Evolutionary conservation across 352 stramenopile genomes (phyloP).

Genomic region (Globisporangium perplexum): DNA sequence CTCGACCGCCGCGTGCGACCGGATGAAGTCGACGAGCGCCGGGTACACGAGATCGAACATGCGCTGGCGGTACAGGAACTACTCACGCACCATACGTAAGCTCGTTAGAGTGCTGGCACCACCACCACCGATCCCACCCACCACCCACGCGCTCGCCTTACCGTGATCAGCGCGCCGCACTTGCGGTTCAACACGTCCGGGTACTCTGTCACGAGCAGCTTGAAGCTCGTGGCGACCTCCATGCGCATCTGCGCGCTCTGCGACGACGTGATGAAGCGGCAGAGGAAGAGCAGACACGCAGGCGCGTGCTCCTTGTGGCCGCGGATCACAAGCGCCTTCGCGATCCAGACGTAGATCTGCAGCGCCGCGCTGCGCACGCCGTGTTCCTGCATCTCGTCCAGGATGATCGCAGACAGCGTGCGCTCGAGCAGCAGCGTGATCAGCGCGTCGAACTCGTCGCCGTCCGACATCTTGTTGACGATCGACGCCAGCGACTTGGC

Average conservation of each 20-base stretch:
- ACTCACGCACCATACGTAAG: background rate
- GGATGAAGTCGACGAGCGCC: slow-evolving; percentile 58
- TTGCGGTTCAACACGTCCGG: slow-evolving; percentile 82
- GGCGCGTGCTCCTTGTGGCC: slow-evolving; percentile 67
- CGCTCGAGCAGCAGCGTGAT: slow-evolving; percentile 61
- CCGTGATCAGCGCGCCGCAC: slow-evolving; percentile 73
- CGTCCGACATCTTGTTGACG: slow-evolving; percentile 85
- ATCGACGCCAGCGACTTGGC: slow-evolving; percentile 79
- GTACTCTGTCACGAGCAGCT: slow-evolving; percentile 72
- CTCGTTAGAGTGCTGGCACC: background rate
- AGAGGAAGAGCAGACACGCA: slow-evolving; percentile 65
- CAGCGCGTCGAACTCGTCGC: slow-evolving; percentile 69
- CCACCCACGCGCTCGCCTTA: slow-evolving; percentile 16
- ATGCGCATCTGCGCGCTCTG: slow-evolving; percentile 42
- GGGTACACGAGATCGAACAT: slow-evolving; percentile 79
- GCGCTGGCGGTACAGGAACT: slow-evolving; percentile 80
- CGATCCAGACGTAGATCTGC: slow-evolving; percentile 83
- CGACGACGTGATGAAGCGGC: slow-evolving; percentile 44
- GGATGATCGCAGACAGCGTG: slow-evolving; percentile 58
- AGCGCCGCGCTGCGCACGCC: slow-evolving; percentile 52
- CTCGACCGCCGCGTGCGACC: slow-evolving; percentile 24
- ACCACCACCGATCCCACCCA: too few relatives aligned
- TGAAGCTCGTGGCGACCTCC: slow-evolving; percentile 76
- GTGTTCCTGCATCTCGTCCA: slow-evolving; percentile 28
- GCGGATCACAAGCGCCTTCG: slow-evolving; percentile 77